phyloP scores from a whole-genome alignment of 371 early-diverging fungal species.

The Actinomortierella wolfii region DNA sequence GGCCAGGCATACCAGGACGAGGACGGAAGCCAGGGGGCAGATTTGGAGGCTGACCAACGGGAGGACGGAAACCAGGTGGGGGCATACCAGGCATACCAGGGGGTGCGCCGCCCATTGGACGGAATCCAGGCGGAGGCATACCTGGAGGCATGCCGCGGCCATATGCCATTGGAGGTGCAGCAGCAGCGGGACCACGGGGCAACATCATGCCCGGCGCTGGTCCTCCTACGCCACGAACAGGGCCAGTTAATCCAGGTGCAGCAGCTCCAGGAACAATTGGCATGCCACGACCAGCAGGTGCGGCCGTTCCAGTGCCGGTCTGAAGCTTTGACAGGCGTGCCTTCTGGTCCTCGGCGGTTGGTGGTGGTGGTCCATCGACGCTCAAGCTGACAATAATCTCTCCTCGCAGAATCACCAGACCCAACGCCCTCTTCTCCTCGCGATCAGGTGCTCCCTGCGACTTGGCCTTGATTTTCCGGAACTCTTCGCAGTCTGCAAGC shows the following conservation, averaged over 20 bases:
- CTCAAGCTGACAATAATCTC: conserved; percentile 91
- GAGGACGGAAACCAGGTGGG: conserved; percentile 54
- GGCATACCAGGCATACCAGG: conserved; percentile 51
- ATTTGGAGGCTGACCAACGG: conserved; percentile 18
- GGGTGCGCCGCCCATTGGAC: conserved; percentile 22
- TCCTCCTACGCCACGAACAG: conserved; percentile 92
- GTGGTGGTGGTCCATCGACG: conserved; percentile 93
- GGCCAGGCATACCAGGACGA: conserved; percentile 64
- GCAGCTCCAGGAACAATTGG: conserved; percentile 72
- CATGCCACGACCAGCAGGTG: conserved; percentile 92
- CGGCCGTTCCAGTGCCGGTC: conserved; percentile 76
- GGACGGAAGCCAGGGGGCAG: conserved; percentile 68
- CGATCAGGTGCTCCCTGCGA: conserved; percentile 55
- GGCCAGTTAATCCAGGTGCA: conserved; percentile 78
- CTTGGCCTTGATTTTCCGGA: conserved; percentile 84
- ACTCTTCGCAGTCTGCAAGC: conserved; percentile 96
- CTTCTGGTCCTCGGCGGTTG: conserved; percentile 63
- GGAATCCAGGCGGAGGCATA: conserved; percentile 43
- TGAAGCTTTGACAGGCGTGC: conserved; percentile 50
- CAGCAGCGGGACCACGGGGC: conserved; percentile 53
- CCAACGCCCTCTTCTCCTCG: conserved; percentile 88
- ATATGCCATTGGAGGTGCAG: conserved; percentile 76
- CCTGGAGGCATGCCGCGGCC: conserved; percentile 69
- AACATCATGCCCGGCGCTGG: conserved; percentile 87
- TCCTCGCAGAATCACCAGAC: conserved; percentile 94